Conservation (phyloP, 1,284 basidiomycete species). For the Sutorius eximius region DNA sequence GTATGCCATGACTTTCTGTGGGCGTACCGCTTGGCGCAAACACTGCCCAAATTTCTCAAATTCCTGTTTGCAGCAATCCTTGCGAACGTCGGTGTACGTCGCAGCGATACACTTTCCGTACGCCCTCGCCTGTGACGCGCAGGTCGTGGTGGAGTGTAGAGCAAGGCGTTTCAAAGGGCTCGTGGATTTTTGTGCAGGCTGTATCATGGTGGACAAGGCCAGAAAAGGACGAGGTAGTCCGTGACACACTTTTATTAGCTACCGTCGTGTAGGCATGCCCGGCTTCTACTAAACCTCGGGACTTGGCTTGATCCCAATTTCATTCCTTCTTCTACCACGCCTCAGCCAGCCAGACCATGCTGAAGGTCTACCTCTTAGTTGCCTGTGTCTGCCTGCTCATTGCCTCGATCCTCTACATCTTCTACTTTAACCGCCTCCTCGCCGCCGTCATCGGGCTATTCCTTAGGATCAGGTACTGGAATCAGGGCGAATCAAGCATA, state of each 20-base stretch:
- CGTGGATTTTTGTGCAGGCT: constrained; percentile 23
- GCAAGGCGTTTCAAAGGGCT: constrained; percentile 63
- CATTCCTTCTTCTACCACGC: constrained; percentile 13
- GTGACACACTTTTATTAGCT: background rate
- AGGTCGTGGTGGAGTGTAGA: constrained; percentile 66
- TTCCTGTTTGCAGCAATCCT: constrained; percentile 76
- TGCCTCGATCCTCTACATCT: constrained; percentile 75
- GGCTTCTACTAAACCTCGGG: background rate
- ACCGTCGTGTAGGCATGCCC: constrained; percentile 2
- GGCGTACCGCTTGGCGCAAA: constrained; percentile 64
- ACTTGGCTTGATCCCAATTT: background rate
- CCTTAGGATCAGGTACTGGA: constrained; percentile 71
- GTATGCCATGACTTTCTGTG: background rate
- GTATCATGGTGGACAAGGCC: constrained; percentile 19
- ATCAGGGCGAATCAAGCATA: constrained; percentile 62
- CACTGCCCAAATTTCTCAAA: constrained; percentile 77
- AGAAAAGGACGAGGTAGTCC: background rate
- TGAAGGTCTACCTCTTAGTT: constrained; percentile 64
- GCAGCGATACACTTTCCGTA: constrained; percentile 82
- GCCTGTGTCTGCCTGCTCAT: constrained; percentile 72
- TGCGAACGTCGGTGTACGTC: constrained; percentile 73
- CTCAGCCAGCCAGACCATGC: constrained; percentile 39
- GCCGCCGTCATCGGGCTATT: constrained; percentile 62
- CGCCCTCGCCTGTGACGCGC: constrained; percentile 61
- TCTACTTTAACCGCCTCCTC: constrained; percentile 87